Evolutionary conservation across 331 rosid species (phyloP), one percentile per base, ranked within the genome.

Genomic region (Malus hybrid): DNA sequence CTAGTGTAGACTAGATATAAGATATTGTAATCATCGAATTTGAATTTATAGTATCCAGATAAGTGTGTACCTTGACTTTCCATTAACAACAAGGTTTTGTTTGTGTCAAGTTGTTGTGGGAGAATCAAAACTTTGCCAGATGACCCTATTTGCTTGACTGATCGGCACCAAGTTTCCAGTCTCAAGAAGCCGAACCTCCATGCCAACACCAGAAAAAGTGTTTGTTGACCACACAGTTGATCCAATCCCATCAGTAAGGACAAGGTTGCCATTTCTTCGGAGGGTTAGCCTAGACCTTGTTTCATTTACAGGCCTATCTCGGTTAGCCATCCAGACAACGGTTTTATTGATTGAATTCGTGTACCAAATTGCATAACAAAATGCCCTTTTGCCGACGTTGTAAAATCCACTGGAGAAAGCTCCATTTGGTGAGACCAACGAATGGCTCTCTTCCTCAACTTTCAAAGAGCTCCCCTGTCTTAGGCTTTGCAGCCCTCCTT

Each of bases 361-460:
- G 78, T 55, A 84, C 87, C 87, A 80, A 6, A 84, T 66, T 55
- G 85, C 74, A 65, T 42, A 80, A 28, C 85, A 84, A 28, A 62
- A 80, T 10, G 88, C 81, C 59, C 73, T 85, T 13, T 33, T 54
- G 14, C 86, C 84, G 4, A 82, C 84, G 6, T 61, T 14, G 24
- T 79, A 76, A 46, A 85, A 85, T 54, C 86, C 88, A 34, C 73
- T 73, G 1, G 84, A 79, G 19, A 85, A 85, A 0, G 88, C 71
- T 27, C 77, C 75, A 6, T 65, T 28, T 42, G 80, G 84, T 59
- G 88, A 82, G 39, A 68, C 62, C 65, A 85, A 44, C 60, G 71
- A 67, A 16, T 71, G 22, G 20, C 34, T 27, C 6, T 12, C 73
- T 12, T 65, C 28, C 19, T 81, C 85, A 24, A 68, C 81, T 48